phyloP scores from a whole-genome alignment of 2,329 filamentous ascomycete genomes.

The Claviceps purpurea region DNA sequence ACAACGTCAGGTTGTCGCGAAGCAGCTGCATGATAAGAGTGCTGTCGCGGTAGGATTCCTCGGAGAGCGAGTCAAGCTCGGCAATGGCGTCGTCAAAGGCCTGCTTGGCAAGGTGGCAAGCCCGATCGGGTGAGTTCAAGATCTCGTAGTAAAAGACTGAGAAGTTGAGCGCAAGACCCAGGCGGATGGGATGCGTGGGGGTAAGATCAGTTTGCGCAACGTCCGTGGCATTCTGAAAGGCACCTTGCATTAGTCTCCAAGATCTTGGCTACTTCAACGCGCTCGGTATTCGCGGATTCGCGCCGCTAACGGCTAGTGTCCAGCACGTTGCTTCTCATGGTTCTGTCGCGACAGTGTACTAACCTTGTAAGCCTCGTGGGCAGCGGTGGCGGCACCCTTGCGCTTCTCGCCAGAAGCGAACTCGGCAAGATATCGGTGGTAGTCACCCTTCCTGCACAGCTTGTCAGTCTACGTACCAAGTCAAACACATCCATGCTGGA shows the following conservation, averaged over 20 bases:
- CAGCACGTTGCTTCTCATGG: slow-evolving; percentile 9
- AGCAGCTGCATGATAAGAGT: slow-evolving; percentile 99
- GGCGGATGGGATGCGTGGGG: slow-evolving; percentile 93
- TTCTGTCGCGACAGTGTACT: slow-evolving; percentile 12
- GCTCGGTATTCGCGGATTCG: too few species aligned
- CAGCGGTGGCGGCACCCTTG: slow-evolving; percentile 74
- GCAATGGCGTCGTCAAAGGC: slow-evolving; percentile 97
- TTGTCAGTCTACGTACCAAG: neutral
- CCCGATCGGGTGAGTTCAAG: slow-evolving; percentile 91
- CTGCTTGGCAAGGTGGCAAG: slow-evolving; percentile 98
- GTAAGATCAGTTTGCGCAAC: slow-evolving; percentile 96
- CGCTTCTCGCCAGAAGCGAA: slow-evolving; percentile 88
- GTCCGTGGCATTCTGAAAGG: slow-evolving; percentile 77
- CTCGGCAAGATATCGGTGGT: slow-evolving; percentile 90
- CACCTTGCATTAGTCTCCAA: slow-evolving; percentile 1
- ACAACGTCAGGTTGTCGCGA: slow-evolving; percentile 94
- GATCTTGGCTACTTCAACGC: too few species aligned
- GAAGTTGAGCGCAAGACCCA: slow-evolving; percentile 96
- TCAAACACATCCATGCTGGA: neutral
- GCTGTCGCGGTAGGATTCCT: slow-evolving; percentile 98
- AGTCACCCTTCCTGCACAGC: slow-evolving; percentile 74
- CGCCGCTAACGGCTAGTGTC: slow-evolving; percentile 8
- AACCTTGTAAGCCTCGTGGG: slow-evolving; percentile 97
- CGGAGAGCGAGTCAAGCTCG: slow-evolving; percentile 92
- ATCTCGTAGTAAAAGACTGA: slow-evolving; percentile 99